Evolutionary conservation across 2,329 filamentous ascomycete genomes (phyloP).

Genomic region (Stagonosporopsis rhizophila): DNA sequence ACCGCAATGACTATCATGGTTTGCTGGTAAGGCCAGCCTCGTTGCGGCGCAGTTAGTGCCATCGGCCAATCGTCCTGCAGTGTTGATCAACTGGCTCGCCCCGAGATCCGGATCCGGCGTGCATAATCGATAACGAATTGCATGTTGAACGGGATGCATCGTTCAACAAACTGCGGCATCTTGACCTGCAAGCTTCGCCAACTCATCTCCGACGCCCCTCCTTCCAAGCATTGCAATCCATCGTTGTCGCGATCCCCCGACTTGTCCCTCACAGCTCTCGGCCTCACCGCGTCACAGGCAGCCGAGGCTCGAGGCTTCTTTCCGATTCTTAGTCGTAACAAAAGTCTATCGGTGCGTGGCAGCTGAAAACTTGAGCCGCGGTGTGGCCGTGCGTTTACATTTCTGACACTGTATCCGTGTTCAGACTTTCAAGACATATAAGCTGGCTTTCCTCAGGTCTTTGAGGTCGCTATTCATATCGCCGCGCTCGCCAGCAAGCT

Average conservation of each 20-base stretch:
- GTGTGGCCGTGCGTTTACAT: conserved; percentile 24
- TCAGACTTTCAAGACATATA: conserved; percentile 25
- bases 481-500: conserved; percentile 22
- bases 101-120: conserved; percentile 13
- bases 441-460: conserved; percentile 34
- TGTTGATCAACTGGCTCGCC: conserved; percentile 33
- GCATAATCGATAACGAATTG: conserved; percentile 18
- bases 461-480: conserved; percentile 20
- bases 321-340: conserved; percentile 27
- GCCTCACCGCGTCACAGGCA: conserved; percentile 45
- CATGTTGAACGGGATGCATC: conserved; percentile 15
- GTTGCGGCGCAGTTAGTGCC: conserved; percentile 8
- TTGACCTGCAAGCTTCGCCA: conserved; percentile 9
- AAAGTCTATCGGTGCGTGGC: conserved; percentile 20
- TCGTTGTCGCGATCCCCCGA: conserved; percentile 23
- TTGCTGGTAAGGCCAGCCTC: conserved; percentile 9
- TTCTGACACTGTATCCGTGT: conserved; percentile 18
- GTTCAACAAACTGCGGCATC: conserved; percentile 16
- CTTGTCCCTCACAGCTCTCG: conserved; percentile 27
- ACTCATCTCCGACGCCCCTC: conserved; percentile 10
- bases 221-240: conserved; percentile 4
- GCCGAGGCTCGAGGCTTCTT: conserved; percentile 40
- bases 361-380: conserved; percentile 30
- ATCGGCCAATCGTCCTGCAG: conserved; percentile 34
- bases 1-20: conserved; percentile 3